A percentile compares a stretch with the other conserved stretches of the same genome.
These are phyloP conservation scores for Kodamaea fungicola DNA, from an alignment of 1,139 yeast genomes.

Conservation along the genomic window DNA sequence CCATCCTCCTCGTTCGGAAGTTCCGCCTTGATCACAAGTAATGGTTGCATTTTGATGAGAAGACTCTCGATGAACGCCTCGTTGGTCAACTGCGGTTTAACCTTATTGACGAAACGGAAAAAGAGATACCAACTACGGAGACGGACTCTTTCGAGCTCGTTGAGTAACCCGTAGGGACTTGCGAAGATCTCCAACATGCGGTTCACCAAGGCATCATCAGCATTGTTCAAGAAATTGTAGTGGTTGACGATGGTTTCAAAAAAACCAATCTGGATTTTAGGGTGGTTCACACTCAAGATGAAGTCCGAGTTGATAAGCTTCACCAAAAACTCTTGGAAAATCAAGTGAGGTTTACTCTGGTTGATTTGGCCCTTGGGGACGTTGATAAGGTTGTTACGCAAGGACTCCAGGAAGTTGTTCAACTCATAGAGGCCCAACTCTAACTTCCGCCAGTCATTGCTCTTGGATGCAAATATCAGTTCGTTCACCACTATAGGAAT, in stretches of 20 bases:
- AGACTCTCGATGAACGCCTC: slow-evolving; percentile 33
- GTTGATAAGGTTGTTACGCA: slow-evolving; percentile 69
- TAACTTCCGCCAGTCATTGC: slow-evolving; percentile 67
- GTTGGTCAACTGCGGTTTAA: slow-evolving; percentile 58
- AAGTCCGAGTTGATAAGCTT: slow-evolving; percentile 61
- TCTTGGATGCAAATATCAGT: slow-evolving; percentile 40
- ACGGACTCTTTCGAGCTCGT: slow-evolving; percentile 67
- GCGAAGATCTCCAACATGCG: slow-evolving; percentile 75
- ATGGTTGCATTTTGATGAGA: slow-evolving; percentile 41
- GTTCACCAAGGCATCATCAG: slow-evolving; percentile 48
- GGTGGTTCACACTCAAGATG: slow-evolving; percentile 56
- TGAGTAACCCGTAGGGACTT: slow-evolving; percentile 78
- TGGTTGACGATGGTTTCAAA: slow-evolving; percentile 86
- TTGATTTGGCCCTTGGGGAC: slow-evolving; percentile 61
- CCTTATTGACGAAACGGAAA: slow-evolving; percentile 73
- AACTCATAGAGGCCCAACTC: slow-evolving; percentile 87
- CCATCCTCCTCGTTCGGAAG: slow-evolving; percentile 54
- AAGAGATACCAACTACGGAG: slow-evolving; percentile 89
- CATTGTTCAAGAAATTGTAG: slow-evolving; percentile 57
- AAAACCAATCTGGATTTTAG: slow-evolving; percentile 72
- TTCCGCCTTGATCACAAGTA: slow-evolving; percentile 59
- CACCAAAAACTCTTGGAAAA: slow-evolving; percentile 60
- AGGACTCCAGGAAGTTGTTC: slow-evolving; percentile 72
- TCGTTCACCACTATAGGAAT: slow-evolving; percentile 64
- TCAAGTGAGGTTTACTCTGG: slow-evolving; percentile 57